Evolutionary conservation across 1,139 yeast genomes (phyloP).

Genomic region (Pichia sp.): DNA sequence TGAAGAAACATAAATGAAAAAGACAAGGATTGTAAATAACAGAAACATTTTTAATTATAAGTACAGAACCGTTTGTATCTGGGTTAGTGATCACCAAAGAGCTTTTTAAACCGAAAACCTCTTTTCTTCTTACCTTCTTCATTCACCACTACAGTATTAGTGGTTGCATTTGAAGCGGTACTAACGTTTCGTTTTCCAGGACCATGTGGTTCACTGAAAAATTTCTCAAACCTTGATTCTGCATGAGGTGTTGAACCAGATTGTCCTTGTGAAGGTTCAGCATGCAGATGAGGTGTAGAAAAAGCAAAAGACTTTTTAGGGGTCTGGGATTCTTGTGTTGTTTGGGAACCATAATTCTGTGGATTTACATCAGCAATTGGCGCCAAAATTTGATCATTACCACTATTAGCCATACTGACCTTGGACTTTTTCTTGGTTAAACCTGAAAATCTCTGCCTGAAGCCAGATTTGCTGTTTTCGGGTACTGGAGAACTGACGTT

Average conservation of each 20-base stretch:
- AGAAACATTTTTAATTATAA: background rate
- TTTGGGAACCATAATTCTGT: background rate
- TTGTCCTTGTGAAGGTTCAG: background rate
- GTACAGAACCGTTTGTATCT: background rate
- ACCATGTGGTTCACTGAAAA: slow-evolving; percentile 25
- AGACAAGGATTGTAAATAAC: background rate
- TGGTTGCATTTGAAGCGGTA: slow-evolving; percentile 15
- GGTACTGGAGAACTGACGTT: background rate
- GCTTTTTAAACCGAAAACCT: slow-evolving; percentile 47
- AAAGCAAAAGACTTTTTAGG: background rate
- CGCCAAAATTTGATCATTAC: background rate
- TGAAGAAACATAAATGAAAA: background rate
- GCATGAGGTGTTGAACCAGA: background rate
- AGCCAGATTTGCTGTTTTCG: slow-evolving; percentile 9
- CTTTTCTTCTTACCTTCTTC: slow-evolving; percentile 41
- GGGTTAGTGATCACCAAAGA: slow-evolving; percentile 42
- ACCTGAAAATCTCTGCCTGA: slow-evolving; percentile 9
- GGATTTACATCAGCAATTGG: background rate
- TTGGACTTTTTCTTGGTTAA: slow-evolving; percentile 8
- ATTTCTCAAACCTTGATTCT: slow-evolving; percentile 21
- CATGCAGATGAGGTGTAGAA: background rate
- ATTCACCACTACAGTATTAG: slow-evolving; percentile 7
- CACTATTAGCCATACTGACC: background rate
- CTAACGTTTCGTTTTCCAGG: slow-evolving; percentile 17
- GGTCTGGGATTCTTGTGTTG: background rate